Percentiles rank a stretch among this genome's conserved stretches.
These are phyloP conservation scores for Iris macrosiphon DNA, from an alignment of 106 monocot genomes.

Conservation along the genomic window DNA sequence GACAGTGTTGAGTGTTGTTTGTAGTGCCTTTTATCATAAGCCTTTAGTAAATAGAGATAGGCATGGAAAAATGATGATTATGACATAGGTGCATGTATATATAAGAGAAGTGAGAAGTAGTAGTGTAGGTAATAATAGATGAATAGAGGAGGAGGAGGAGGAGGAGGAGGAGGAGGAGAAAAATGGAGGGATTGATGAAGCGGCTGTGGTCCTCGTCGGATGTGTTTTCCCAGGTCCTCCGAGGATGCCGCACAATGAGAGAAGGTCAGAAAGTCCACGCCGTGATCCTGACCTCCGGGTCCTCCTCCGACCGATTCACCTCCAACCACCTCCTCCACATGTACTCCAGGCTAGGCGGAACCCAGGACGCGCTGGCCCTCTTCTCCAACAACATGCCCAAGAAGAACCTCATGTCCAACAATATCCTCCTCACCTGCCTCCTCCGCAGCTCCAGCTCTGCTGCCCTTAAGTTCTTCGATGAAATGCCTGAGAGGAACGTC, in stretches of 20 bases:
- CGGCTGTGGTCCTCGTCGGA: slow-evolving; percentile 19
- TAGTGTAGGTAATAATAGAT: no score
- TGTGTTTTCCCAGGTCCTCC: slow-evolving; percentile 45
- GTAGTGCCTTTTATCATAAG: no score
- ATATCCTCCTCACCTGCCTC: slow-evolving; percentile 51
- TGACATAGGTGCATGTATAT: no score
- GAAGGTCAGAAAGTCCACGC: slow-evolving; percentile 41
- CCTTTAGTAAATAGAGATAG: no score
- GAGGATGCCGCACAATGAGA: slow-evolving; percentile 29
- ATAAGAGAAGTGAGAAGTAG: no score
- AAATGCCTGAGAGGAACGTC: slow-evolving; percentile 60
- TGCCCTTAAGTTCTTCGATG: slow-evolving; percentile 50
- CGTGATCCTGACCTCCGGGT: slow-evolving; percentile 47
- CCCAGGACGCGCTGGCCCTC: slow-evolving; percentile 14
- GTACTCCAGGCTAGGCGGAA: slow-evolving; percentile 38
- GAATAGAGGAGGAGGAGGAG: no score
- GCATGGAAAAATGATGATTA: no score
- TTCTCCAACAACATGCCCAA: slow-evolving; percentile 40
- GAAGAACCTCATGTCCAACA: slow-evolving; percentile 64
- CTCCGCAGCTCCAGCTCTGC: slow-evolving; percentile 29
- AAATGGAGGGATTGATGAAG: no score
- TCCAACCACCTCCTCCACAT: slow-evolving; percentile 67
- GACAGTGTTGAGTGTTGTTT: no score
- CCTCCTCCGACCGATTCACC: slow-evolving; percentile 53
- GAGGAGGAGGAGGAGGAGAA: no score